phyloP scores from a whole-genome alignment of 345 rosid species.

The Fremontodendron californicum region DNA sequence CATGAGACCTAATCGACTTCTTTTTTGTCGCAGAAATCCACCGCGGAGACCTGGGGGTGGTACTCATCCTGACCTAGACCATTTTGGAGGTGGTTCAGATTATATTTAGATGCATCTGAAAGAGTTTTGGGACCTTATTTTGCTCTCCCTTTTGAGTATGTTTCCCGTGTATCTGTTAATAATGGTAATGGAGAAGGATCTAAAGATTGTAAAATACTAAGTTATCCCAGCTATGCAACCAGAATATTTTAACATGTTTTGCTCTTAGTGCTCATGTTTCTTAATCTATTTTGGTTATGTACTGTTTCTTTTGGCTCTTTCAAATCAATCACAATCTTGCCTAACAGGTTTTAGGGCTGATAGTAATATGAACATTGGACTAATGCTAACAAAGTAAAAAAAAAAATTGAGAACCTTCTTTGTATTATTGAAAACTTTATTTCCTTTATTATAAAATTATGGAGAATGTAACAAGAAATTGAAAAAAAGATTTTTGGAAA shows the following conservation, averaged over 20 bases:
- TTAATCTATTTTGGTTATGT: background rate
- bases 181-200: background rate
- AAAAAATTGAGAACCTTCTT: no score
- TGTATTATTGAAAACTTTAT: background rate
- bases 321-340: background rate
- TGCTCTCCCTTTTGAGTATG: background rate
- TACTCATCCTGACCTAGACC: slow-evolving; percentile 75
- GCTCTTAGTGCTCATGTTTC: background rate
- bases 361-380: background rate
- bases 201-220: background rate
- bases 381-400: background rate
- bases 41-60: slow-evolving; percentile 46
- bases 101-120: slow-evolving; percentile 34
- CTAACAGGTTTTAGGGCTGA: background rate
- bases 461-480: no score
- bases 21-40: slow-evolving; percentile 39
- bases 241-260: no score
- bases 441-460: no score
- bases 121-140: background rate
- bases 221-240: no score
- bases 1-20: slow-evolving; percentile 10
- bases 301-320: background rate
- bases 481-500: no score
- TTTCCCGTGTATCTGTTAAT: background rate
- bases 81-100: slow-evolving; percentile 48